phyloP scores from a whole-genome alignment of 1,284 basidiomycete species.

The Moesziomyces globuligerus region DNA sequence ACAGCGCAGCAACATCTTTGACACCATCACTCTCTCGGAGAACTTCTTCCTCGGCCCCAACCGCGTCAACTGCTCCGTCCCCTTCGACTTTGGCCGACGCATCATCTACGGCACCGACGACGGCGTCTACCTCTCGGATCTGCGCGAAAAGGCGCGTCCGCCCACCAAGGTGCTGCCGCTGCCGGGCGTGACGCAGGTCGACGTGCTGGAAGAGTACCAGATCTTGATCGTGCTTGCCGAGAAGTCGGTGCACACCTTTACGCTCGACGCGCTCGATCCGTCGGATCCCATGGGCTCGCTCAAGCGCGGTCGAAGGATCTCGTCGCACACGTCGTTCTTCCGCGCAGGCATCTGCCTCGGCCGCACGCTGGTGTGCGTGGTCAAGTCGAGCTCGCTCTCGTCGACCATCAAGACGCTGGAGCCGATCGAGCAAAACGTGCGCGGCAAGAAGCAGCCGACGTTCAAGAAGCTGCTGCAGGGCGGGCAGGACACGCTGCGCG shows the following conservation, averaged over 20 bases:
- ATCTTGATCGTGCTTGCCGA: slow-evolving; percentile 89
- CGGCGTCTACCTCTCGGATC: slow-evolving; percentile 91
- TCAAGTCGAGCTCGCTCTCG: slow-evolving; percentile 92
- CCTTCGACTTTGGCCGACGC: slow-evolving; percentile 84
- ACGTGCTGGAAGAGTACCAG: slow-evolving; percentile 95
- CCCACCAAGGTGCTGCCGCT: slow-evolving; percentile 91
- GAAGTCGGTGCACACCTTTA: slow-evolving; percentile 94
- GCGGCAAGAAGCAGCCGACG: slow-evolving; percentile 78
- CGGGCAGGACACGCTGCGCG: slow-evolving; percentile 90
- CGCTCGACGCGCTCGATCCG: slow-evolving; percentile 89
- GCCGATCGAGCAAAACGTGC: slow-evolving; percentile 88
- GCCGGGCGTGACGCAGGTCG: slow-evolving; percentile 91
- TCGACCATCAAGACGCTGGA: slow-evolving; percentile 98
- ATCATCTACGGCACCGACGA: slow-evolving; percentile 97
- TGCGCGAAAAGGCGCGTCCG: slow-evolving; percentile 75
- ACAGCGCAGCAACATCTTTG: slow-evolving; percentile 87
- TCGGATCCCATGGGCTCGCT: slow-evolving; percentile 88
- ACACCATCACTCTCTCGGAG: slow-evolving; percentile 84
- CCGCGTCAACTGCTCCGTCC: slow-evolving; percentile 88
- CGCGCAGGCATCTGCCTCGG: slow-evolving; percentile 93
- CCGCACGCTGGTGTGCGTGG: slow-evolving; percentile 94
- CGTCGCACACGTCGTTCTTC: slow-evolving; percentile 97
- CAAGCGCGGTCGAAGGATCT: slow-evolving; percentile 93
- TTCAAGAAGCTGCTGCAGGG: slow-evolving; percentile 93
- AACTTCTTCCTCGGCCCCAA: slow-evolving; percentile 84